Conservation (phyloP, 306 rosid species). For the Malus sieversii region DNA sequence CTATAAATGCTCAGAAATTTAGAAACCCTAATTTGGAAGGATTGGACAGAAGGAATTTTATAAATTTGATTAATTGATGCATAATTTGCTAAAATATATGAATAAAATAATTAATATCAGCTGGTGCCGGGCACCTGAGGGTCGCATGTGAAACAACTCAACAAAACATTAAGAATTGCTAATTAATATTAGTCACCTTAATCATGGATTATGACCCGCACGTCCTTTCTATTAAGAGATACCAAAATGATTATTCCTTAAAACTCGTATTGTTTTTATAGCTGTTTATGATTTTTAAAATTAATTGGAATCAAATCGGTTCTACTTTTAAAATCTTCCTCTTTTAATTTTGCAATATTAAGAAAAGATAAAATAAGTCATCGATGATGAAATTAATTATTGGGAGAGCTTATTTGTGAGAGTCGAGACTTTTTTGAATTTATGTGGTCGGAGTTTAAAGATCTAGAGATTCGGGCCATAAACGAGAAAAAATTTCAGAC, state of each 20-base stretch:
- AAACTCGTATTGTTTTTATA: neutral
- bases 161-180: neutral
- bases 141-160: neutral
- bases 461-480: too few relatives aligned
- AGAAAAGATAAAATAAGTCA: neutral
- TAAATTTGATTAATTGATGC: neutral
- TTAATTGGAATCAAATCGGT: neutral
- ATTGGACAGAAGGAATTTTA: neutral
- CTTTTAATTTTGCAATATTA: neutral
- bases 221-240: neutral
- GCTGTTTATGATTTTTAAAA: neutral
- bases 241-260: neutral
- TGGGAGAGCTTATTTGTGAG: too few relatives aligned
- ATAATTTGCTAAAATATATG: neutral
- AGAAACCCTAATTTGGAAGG: neutral
- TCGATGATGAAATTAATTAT: neutral
- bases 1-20: neutral
- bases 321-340: neutral
- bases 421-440: too few relatives aligned
- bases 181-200: neutral
- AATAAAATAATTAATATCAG: neutral
- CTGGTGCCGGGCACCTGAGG: slow-evolving; percentile 13
- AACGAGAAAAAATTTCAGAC: too few relatives aligned
- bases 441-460: too few relatives aligned
- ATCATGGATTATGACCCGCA: neutral